Evolutionary conservation across 2,329 filamentous ascomycete species (phyloP).

Genomic region (Boeremia exigua): DNA sequence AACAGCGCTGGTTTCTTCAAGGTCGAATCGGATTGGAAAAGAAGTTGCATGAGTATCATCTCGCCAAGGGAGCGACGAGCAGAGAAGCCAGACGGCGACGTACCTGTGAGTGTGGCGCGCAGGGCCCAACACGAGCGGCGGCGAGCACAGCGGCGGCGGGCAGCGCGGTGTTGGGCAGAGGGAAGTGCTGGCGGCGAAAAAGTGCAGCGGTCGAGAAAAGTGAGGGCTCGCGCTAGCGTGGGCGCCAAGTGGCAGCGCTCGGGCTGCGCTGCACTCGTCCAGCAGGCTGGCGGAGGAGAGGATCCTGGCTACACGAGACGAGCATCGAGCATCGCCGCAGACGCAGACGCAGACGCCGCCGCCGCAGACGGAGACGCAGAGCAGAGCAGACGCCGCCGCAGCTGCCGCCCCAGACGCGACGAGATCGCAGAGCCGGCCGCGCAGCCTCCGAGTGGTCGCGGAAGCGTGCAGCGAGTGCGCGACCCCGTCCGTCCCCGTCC

Average conservation of each 20-base stretch:
- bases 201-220: slow-evolving; percentile 29
- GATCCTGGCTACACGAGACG: not conserved
- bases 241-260: slow-evolving; percentile 1
- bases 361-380: not conserved
- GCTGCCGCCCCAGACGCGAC: not conserved
- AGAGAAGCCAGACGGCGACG: slow-evolving; percentile 18
- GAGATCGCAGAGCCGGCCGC: not conserved
- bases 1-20: slow-evolving; percentile 76
- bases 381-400: not conserved
- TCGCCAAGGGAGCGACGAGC: slow-evolving; percentile 52
- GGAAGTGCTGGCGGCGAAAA: slow-evolving; percentile 17
- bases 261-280: not conserved
- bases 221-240: slow-evolving; percentile 23
- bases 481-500: slow-evolving; percentile 1
- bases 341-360: not conserved
- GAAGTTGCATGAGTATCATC: slow-evolving; percentile 83
- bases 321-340: not conserved
- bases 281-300: not conserved
- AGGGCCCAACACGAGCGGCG: slow-evolving; percentile 7
- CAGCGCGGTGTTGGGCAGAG: slow-evolving; percentile 17
- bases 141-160: slow-evolving; percentile 7
- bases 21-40: slow-evolving; percentile 89
- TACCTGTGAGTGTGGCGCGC: slow-evolving; percentile 18
- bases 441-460: not conserved
- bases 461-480: not conserved